Percentiles rank a stretch among this genome's conserved stretches.
These are phyloP conservation scores for Penicillium macrosclerotiorum DNA, from an alignment of 495 filamentous ascomycete genomes.

Conservation along the genomic window DNA sequence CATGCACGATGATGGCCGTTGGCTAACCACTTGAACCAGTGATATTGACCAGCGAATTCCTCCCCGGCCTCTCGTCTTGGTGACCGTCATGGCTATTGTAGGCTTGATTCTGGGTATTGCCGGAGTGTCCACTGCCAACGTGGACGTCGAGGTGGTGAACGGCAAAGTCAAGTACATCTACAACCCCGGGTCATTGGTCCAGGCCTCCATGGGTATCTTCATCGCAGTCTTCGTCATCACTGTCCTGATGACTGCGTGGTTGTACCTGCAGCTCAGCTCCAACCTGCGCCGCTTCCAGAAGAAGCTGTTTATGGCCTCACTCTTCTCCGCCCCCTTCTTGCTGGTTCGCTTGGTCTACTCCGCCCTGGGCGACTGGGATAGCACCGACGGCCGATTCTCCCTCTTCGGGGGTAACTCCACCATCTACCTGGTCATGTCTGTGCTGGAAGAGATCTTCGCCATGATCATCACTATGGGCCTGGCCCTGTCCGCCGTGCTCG, in stretches of 20 bases:
- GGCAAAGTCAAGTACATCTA: conserved; percentile 20
- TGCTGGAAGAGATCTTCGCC: conserved; percentile 31
- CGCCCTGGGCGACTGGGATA: conserved; percentile 21
- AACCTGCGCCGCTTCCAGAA: conserved; percentile 15
- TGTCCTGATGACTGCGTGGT: conserved; percentile 9
- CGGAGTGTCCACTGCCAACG: conserved; percentile 17
- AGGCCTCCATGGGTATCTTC: conserved; percentile 32
- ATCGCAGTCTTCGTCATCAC: conserved; percentile 22
- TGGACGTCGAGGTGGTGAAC: conserved; percentile 6
- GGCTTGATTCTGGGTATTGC: conserved; percentile 30
- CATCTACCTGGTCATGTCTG: conserved; percentile 29
- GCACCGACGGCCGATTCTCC: conserved; percentile 3
- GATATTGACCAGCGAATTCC: conserved; percentile 17
- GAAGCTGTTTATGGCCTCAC: conserved; percentile 30
- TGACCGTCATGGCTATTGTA: conserved; percentile 20
- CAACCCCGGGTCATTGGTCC: no score
- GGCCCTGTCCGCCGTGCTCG: conserved; percentile 21
- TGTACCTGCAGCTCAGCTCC: conserved; percentile 5
- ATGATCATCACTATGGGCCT: conserved; percentile 18
- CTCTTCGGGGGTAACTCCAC: conserved; percentile 12
- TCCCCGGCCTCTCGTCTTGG: conserved; percentile 3
- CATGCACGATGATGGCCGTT: background rate
- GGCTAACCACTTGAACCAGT: conserved; percentile 17
- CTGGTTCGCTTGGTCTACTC: conserved; percentile 27
- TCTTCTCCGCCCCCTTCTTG: conserved; percentile 22